Conservation (phyloP, 2,329 filamentous ascomycete genomes). For the Monosporascus sp. region DNA sequence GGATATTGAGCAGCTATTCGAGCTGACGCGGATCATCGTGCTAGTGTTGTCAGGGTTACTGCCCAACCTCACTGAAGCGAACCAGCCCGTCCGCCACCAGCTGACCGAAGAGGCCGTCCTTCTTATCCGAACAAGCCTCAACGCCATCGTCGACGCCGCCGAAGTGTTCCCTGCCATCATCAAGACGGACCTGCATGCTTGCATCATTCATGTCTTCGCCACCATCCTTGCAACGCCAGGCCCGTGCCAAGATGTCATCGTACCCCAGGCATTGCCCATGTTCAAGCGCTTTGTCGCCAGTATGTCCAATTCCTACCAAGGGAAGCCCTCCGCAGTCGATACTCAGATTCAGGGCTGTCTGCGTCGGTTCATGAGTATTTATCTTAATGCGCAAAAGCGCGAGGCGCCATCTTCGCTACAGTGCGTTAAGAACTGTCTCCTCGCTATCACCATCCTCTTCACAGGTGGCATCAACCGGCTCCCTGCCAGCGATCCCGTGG, state of each 20-base stretch:
- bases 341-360: conserved; percentile 77
- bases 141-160: conserved; percentile 87
- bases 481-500: conserved; percentile 66
- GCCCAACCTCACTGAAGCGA: conserved; percentile 69
- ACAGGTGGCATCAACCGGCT: conserved; percentile 73
- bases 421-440: conserved; percentile 88
- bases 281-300: conserved; percentile 85
- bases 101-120: conserved; percentile 83
- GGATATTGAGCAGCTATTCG: conserved; percentile 96
- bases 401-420: conserved; percentile 70
- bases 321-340: conserved; percentile 57
- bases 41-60: conserved; percentile 83
- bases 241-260: conserved; percentile 78
- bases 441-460: conserved; percentile 84
- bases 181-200: conserved; percentile 91
- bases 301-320: conserved; percentile 50
- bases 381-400: conserved; percentile 68
- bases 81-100: conserved; percentile 62
- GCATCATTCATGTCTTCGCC: conserved; percentile 93
- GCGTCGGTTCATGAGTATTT: conserved; percentile 74
- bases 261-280: conserved; percentile 84
- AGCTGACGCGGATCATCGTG: conserved; percentile 92
- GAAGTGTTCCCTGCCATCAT: conserved; percentile 96
- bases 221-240: conserved; percentile 78
- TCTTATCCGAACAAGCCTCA: conserved; percentile 73